Evolutionary conservation across 495 filamentous ascomycete species (phyloP).

Genomic region (Glonium stellatum): DNA sequence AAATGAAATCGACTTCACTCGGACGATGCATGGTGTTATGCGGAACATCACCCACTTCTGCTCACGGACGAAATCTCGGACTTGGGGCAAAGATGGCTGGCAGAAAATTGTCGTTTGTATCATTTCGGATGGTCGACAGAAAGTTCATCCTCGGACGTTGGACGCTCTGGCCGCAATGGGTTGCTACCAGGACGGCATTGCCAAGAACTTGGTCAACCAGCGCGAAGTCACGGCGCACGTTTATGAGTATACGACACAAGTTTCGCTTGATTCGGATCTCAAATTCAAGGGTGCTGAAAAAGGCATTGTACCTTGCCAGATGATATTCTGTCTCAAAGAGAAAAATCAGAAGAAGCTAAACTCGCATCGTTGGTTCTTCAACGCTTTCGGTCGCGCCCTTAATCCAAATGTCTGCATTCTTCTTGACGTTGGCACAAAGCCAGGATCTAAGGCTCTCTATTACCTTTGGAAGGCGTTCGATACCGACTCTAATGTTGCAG

Average conservation of each 20-base stretch:
- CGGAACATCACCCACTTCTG: constrained; percentile 96
- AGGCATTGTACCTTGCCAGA: constrained; percentile 96
- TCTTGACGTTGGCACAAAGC: constrained; percentile 91
- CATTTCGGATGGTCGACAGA: constrained; percentile 86
- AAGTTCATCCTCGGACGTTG: constrained; percentile 87
- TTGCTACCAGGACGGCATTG: constrained; percentile 98
- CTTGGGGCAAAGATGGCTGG: constrained; percentile 97
- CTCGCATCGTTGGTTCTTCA: constrained; percentile 99
- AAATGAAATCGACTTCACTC: constrained; percentile 88
- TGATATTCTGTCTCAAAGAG: constrained; percentile 98
- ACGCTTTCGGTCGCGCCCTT: constrained; percentile 87
- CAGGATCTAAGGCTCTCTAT: constrained; percentile 80
- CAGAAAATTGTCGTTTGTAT: constrained; percentile 99
- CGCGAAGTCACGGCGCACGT: constrained; percentile 81
- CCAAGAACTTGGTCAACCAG: constrained; percentile 95
- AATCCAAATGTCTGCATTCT: constrained; percentile 96
- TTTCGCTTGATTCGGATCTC: constrained; percentile 86
- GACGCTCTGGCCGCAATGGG: constrained; percentile 97
- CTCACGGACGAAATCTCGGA: constrained; percentile 80
- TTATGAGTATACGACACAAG: constrained; percentile 98
- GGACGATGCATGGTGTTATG: constrained; percentile 99
- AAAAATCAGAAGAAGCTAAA: constrained; percentile 98
- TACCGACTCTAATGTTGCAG: constrained; percentile 90
- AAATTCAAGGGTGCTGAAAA: constrained; percentile 99
- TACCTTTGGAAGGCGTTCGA: constrained; percentile 99